Conservation (phyloP, 176 grass and related monocot species). For the Zizania latifolia region DNA sequence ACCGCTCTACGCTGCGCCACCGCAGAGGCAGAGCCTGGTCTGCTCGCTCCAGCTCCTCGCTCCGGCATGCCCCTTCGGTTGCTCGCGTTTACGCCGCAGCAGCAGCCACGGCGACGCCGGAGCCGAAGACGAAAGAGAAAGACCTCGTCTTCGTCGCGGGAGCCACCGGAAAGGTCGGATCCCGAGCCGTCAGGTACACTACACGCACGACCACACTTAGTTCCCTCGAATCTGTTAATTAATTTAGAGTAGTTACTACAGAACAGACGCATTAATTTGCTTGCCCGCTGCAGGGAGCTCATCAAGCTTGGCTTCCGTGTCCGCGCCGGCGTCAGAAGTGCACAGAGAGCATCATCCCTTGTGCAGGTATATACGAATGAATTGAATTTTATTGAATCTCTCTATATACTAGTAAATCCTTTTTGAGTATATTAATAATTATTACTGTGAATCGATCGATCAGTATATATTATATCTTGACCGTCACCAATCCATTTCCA, state of each 20-base stretch:
- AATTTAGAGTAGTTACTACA: no score
- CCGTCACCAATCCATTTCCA: slow-evolving; percentile 4
- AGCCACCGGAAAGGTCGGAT: slow-evolving; percentile 35
- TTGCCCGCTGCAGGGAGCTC: slow-evolving; percentile 58
- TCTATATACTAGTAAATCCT: no score
- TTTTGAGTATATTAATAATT: no score
- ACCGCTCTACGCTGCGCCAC: not conserved
- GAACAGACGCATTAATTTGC: no score
- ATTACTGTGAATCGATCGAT: no score
- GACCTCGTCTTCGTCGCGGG: slow-evolving; percentile 43
- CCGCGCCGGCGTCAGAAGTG: slow-evolving; percentile 65
- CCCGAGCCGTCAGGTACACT: slow-evolving; percentile 18
- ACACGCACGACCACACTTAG: no score
- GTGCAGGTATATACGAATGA: slow-evolving; percentile 34
- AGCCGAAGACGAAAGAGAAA: slow-evolving; percentile 8
- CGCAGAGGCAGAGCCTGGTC: not conserved
- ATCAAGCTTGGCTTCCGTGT: slow-evolving; percentile 85
- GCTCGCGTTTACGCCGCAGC: not conserved
- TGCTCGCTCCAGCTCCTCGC: not conserved
- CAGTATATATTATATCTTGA: not conserved
- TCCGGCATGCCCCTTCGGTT: not conserved
- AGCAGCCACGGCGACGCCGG: not conserved
- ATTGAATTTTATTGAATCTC: no score
- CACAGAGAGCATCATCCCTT: slow-evolving; percentile 52
- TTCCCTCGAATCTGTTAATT: no score